A percentile compares a stretch with the other conserved stretches of the same genome.
phyloP scores from a whole-genome alignment of 768 basidiomycete species.

The Paxillus ammoniavirescens region DNA sequence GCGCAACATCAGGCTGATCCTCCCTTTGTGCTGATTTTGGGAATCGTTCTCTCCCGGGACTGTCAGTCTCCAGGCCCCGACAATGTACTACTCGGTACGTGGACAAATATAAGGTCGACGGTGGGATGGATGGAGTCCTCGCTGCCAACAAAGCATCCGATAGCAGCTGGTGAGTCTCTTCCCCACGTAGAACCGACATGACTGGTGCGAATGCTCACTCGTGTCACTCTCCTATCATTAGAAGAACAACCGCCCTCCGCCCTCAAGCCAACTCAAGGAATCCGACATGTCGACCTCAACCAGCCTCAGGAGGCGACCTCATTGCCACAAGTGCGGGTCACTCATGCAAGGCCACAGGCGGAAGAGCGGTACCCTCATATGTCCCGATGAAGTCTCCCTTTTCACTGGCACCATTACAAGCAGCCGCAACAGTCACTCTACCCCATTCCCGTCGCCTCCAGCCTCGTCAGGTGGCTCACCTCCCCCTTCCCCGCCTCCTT shows the following conservation, averaged over 20 bases:
- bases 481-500: conserved; percentile 12
- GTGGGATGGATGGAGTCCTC: conserved; percentile 4
- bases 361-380: conserved; percentile 29
- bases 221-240: conserved; percentile 1
- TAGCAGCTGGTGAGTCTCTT: conserved; percentile 27
- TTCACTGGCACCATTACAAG: conserved; percentile 15
- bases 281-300: conserved; percentile 27
- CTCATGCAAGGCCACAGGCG: conserved; percentile 34
- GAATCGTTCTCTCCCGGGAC: conserved; percentile 12
- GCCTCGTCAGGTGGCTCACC: conserved; percentile 27
- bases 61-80: conserved; percentile 1
- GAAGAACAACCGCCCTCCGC: background rate
- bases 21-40: conserved; percentile 23
- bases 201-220: background rate
- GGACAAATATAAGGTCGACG: conserved; percentile 24
- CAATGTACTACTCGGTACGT: conserved; percentile 6
- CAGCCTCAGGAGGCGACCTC: conserved; percentile 32
- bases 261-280: conserved; percentile 1
- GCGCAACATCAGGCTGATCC: conserved; percentile 15
- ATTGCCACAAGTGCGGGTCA: conserved; percentile 33
- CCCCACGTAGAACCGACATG: conserved; percentile 4
- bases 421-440: conserved; percentile 19
- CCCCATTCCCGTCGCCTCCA: conserved; percentile 26
- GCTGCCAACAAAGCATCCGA: conserved; percentile 24
- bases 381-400: conserved; percentile 18